Base-by-base conservation (phyloP, 2,329 filamentous ascomycete species). In the Incumbomyces delicatus region DNA sequence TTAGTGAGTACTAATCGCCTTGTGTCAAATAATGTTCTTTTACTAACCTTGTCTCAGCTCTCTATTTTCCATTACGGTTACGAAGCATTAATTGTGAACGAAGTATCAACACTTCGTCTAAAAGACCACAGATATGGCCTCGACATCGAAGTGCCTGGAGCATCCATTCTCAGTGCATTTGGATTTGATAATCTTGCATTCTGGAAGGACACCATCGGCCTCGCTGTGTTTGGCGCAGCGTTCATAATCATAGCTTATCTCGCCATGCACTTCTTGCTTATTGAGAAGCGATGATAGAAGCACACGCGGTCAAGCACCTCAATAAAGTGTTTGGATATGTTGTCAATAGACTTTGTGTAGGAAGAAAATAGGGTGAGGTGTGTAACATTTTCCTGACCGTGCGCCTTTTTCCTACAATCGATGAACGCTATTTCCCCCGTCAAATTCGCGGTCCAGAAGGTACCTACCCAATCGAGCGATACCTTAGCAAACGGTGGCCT, bases 51-150 rank as follows among this genome's bases (percentile, higher is more conserved):
- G 14, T 3, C 44, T 22, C 56, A 83, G 68, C 70, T 98, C 7
- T 95, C 89, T 1, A 98, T 98, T 53, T 98, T 98, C 76, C 92
- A 98, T 63, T 98, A 94, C 61, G 90, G 84, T 4, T 96, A 96
- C 58, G 92, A 98, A 71, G 85, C 87, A 1, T 76, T 98, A 12
- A 94, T 96, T 53, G 92, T 98, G 57, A 98, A 96, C 61, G 92
- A 98, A 69, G 94, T 95, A 39, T 81, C 87, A 20, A 87, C 87
- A 58, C 73, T 98, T 36, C 90, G 85, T 0, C 76, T 98, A 20
- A 79, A 94, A 35, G 92, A 98, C 63, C 83, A 92, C 65, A 94
- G 96, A 66, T 95, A 95, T 54, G 92, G 92, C 5, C 77, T 98
- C 4, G 88, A 96, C 60, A 98, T 98, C 53, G 90, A 92, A 44